Percentiles rank a stretch among this genome's conserved stretches.
Evolutionary conservation across 768 basidiomycete genomes (phyloP).

Genomic region (Kwoniella sp.): DNA sequence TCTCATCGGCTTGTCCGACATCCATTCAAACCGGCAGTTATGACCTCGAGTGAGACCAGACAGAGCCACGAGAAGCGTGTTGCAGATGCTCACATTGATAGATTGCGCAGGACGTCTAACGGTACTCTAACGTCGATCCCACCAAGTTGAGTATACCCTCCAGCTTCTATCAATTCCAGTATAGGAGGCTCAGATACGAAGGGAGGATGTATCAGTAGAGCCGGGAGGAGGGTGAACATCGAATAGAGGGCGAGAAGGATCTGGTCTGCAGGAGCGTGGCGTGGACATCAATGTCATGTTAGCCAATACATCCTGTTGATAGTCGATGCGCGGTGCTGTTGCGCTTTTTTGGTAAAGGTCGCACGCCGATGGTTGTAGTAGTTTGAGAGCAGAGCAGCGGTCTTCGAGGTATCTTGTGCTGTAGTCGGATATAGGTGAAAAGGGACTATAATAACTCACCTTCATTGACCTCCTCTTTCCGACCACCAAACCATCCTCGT

Average conservation of each 20-base stretch:
- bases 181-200: conserved; percentile 49
- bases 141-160: conserved; percentile 50
- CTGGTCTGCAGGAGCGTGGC: conserved; percentile 30
- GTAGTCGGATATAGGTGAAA: no score
- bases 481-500: conserved; percentile 43
- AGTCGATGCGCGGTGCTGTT: no score
- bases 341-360: no score
- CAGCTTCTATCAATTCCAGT: conserved; percentile 50
- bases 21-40: not conserved
- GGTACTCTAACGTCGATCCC: conserved; percentile 53
- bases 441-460: no score
- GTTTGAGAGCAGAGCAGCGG: no score
- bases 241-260: conserved; percentile 49
- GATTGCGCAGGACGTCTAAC: conserved; percentile 49
- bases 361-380: no score
- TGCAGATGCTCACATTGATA: conserved; percentile 41
- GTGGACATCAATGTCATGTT: no score
- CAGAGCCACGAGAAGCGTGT: not conserved
- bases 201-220: conserved; percentile 50
- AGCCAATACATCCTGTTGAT: no score
- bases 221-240: conserved; percentile 52
- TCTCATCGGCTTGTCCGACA: not conserved
- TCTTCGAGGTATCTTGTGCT: no score
- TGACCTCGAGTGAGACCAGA: not conserved
- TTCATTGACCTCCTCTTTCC: conserved; percentile 48